A percentile compares a stretch with the other conserved stretches of the same genome.
phyloP scores from a whole-genome alignment of 2,329 filamentous ascomycete species.

The Aspergillus thermomutatus region DNA sequence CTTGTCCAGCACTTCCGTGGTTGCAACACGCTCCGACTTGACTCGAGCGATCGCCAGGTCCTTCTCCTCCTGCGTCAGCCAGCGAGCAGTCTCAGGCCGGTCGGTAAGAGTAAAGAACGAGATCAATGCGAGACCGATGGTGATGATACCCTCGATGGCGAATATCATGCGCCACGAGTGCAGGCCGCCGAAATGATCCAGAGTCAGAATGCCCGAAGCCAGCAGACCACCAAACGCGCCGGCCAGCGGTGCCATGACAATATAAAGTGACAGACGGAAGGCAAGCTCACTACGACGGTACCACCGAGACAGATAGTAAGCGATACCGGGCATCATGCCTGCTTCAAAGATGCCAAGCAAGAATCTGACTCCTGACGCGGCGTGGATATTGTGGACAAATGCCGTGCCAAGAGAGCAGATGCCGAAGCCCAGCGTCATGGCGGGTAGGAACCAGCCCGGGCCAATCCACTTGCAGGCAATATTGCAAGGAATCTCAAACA shows the following conservation, averaged over 20 bases:
- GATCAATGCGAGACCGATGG: conserved; percentile 55
- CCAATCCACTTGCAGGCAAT: conserved; percentile 68
- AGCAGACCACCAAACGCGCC: conserved; percentile 70
- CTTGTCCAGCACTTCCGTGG: conserved; percentile 62
- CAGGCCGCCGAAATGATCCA: conserved; percentile 57
- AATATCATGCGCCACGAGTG: conserved; percentile 68
- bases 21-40: conserved; percentile 64
- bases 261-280: conserved; percentile 65
- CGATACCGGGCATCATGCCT: conserved; percentile 70
- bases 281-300: conserved; percentile 66
- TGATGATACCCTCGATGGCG: conserved; percentile 67
- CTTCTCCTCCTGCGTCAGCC: conserved; percentile 65
- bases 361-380: conserved; percentile 62
- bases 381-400: conserved; percentile 56
- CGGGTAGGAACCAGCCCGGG: conserved; percentile 68
- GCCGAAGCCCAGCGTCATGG: conserved; percentile 61
- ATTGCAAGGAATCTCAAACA: conserved; percentile 69
- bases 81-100: conserved; percentile 63
- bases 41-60: conserved; percentile 63
- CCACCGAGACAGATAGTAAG: conserved; percentile 71
- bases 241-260: conserved; percentile 67
- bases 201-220: conserved; percentile 59
- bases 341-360: conserved; percentile 68
- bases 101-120: conserved; percentile 65
- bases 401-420: conserved; percentile 62